Evolutionary conservation across 2,329 filamentous ascomycete genomes (phyloP).

Genomic region (Fusarium solani-melongenae): DNA sequence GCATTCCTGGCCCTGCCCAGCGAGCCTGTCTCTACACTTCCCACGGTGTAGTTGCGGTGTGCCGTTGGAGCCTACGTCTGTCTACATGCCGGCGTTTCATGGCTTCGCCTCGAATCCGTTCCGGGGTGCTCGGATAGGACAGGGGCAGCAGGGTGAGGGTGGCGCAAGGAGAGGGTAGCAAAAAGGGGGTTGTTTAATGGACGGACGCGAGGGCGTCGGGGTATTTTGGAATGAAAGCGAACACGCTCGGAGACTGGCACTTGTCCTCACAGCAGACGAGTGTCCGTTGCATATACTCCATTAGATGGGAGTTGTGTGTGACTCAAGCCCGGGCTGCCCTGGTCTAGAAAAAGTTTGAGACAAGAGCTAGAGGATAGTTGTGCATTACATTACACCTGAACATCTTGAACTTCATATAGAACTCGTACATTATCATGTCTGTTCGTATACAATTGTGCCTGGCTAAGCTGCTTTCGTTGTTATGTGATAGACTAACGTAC

Average conservation of each 20-base stretch:
- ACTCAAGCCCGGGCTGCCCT: slow-evolving; percentile 2
- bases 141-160: slow-evolving; percentile 11
- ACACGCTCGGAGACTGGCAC: slow-evolving; percentile 2
- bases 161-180: slow-evolving; percentile 5
- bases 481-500: slow-evolving; percentile 10
- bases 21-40: slow-evolving; percentile 2
- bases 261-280: slow-evolving; percentile 9
- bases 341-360: slow-evolving; percentile 1
- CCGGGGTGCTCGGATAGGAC: slow-evolving; percentile 9
- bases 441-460: slow-evolving; percentile 22
- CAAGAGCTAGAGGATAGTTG: slow-evolving; percentile 6
- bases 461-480: slow-evolving; percentile 12
- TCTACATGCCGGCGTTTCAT: background rate
- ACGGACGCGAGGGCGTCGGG: slow-evolving; percentile 9
- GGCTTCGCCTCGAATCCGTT: slow-evolving; percentile 17
- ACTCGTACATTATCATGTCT: slow-evolving; percentile 21
- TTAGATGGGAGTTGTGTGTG: slow-evolving; percentile 13
- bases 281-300: slow-evolving; percentile 4
- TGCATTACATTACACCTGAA: background rate
- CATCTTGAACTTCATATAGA: background rate
- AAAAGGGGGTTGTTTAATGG: slow-evolving; percentile 9
- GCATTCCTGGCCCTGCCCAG: slow-evolving; percentile 10
- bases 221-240: slow-evolving; percentile 13
- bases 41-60: slow-evolving; percentile 1
- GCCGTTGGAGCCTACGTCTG: slow-evolving; percentile 1